phyloP scores from a whole-genome alignment of 2,329 filamentous ascomycete genomes.

The Huntiella bhutanensis region DNA sequence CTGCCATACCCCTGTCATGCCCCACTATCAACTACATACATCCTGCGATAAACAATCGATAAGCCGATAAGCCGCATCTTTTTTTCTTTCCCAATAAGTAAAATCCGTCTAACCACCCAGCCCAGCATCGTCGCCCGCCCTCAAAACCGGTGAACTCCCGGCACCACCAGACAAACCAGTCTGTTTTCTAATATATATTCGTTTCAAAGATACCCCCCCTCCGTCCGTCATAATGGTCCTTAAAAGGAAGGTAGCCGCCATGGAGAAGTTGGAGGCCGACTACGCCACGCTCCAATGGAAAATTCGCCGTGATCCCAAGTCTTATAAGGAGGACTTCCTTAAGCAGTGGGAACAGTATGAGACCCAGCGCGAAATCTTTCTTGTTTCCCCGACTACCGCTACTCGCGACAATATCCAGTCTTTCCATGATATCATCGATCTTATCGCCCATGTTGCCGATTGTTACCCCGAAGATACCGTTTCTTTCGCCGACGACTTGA shows the following conservation, averaged over 20 bases:
- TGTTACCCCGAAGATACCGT: conserved; percentile 71
- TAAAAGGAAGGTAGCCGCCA: conserved; percentile 75
- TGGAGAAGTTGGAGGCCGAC: conserved; percentile 91
- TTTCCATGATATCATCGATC: conserved; percentile 79
- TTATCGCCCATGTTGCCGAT: conserved; percentile 83
- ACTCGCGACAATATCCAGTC: conserved; percentile 64
- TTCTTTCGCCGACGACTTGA: conserved; percentile 62
- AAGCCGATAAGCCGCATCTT: not conserved
- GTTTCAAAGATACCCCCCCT: not conserved
- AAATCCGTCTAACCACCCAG: not conserved
- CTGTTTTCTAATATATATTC: not conserved
- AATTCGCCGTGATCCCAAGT: conserved; percentile 71
- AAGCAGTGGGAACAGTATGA: conserved; percentile 85
- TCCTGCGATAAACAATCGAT: conserved; percentile 4
- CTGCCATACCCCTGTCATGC: too few species aligned
- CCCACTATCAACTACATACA: too few species aligned
- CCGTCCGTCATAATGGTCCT: conserved; percentile 34
- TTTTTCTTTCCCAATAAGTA: too few species aligned
- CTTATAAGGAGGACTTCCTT: conserved; percentile 76
- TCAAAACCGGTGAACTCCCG: not conserved
- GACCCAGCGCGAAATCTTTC: conserved; percentile 76
- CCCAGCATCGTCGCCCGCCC: not conserved
- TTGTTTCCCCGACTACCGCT: conserved; percentile 60
- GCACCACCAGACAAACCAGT: not conserved
- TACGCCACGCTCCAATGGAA: conserved; percentile 81